Base-by-base conservation (phyloP, 768 basidiomycete genomes). In the Kwoniella sp. region DNA sequence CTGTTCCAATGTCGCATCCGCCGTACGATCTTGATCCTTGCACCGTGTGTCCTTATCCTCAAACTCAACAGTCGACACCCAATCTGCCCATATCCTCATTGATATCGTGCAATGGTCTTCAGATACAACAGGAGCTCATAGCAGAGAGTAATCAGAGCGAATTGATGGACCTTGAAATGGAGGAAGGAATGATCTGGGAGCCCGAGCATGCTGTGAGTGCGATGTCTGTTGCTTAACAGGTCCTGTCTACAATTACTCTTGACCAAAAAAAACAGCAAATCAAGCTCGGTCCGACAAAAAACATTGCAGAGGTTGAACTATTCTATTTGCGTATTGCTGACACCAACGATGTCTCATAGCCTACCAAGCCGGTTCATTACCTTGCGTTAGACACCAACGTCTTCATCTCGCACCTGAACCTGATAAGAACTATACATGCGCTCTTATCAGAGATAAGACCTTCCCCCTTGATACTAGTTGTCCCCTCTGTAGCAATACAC, bases 371-470 rank as follows among this genome's bases (percentile, higher is more conserved):
- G 8, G 30, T 60, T 3, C 64, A 60, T 26, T 72, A 68, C 53
- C 55, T 76, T 9, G 65, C 68, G 3, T 22, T 76, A 15, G 74
- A 76, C 36, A 76, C 74, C 17, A 76, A 76, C 47, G 48, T 74
- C 58, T 60, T 73, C 30, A 67, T 76, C 47, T 46, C 59, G 17
- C 66, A 72, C 21, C 53, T 76, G 7, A 48, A 51, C 9, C 55
- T 68, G 7, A 46, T 71, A 12, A 50, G 60, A 33, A 27, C 40
- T 9, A 29, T 70, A 21, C 66, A 60, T 47, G 37, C 22, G 46
- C 27, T 56, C 36, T 40, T 70, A 13, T 19, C 44, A 7, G 26
- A 21, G 12, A 30, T 67, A n/a, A 30, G 51, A 25, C 51, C 58
- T 13, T 44, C 40, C 17, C 47, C 46, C n/a, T 21, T 64, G 36